phyloP scores from a whole-genome alignment of 768 basidiomycete genomes.

The Mycena floridula region DNA sequence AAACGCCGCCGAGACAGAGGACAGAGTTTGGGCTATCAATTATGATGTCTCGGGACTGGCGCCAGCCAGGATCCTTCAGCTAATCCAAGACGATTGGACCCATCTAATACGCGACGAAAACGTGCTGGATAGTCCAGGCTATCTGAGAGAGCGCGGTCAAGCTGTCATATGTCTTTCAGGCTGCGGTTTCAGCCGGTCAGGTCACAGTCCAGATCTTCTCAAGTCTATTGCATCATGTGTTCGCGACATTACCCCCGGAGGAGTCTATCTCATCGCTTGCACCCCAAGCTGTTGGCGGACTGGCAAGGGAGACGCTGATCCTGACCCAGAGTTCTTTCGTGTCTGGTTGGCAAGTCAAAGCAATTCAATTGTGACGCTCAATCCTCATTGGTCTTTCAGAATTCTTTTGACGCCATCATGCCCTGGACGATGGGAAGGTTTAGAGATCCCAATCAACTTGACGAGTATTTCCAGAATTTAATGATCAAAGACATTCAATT shows the following conservation, averaged over 20 bases:
- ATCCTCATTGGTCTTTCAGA: no score
- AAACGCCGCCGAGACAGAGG: slow-evolving; percentile 46
- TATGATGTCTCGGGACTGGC: slow-evolving; percentile 16
- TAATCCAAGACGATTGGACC: neutral
- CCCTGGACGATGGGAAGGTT: neutral
- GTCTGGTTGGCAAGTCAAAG: no score
- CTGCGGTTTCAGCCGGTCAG: neutral
- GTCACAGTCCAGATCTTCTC: neutral
- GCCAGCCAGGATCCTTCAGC: neutral
- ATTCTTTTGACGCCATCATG: neutral
- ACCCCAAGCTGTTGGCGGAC: neutral
- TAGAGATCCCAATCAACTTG: neutral
- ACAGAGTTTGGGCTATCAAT: slow-evolving; percentile 53
- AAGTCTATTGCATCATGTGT: neutral
- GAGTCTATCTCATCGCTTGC: neutral
- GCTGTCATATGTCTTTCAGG: neutral
- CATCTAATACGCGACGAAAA: neutral
- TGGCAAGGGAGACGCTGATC: neutral
- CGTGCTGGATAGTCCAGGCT: neutral
- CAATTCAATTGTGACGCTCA: no score
- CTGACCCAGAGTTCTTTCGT: neutral
- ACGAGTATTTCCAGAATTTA: neutral
- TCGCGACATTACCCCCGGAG: neutral
- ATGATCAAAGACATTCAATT: slow-evolving; percentile 9
- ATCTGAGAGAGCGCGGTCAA: neutral